phyloP scores from a whole-genome alignment of 1,284 basidiomycete genomes.

The Termitomyces sp. region DNA sequence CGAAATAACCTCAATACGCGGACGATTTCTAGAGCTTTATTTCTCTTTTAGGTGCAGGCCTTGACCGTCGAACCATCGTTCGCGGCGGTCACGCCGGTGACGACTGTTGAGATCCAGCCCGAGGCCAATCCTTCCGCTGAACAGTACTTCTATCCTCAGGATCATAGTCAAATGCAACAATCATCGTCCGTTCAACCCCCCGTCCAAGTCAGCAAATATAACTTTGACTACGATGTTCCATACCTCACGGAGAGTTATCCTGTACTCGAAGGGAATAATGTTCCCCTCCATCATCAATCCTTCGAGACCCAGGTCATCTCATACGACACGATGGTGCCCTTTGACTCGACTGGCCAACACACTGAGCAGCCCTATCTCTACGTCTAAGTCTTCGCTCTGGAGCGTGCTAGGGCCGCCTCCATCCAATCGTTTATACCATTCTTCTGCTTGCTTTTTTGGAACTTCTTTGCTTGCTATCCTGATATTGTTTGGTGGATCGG shows the following conservation, averaged over 20 bases:
- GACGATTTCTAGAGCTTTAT: background rate
- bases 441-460: constrained; percentile 8
- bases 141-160: constrained; percentile 14
- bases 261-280: constrained; percentile 10
- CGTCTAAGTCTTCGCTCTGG: constrained; percentile 3
- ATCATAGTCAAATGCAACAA: constrained; percentile 9
- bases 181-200: background rate
- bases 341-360: constrained; percentile 7
- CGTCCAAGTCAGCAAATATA: constrained; percentile 15
- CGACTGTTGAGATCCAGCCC: constrained; percentile 4
- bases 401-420: background rate
- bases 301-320: constrained; percentile 11
- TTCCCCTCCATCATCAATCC: constrained; percentile 12
- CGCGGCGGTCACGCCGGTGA: background rate
- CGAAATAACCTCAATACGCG: background rate
- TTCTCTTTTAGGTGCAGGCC: background rate
- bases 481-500: background rate
- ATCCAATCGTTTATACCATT: background rate
- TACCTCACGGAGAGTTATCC: constrained; percentile 16
- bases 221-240: constrained; percentile 12
- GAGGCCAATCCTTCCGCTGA: constrained; percentile 6
- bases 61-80: constrained; percentile 4
- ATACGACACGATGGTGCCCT: constrained; percentile 8
- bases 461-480: background rate
- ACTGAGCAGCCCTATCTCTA: constrained; percentile 12